Evolutionary conservation across 2,329 filamentous ascomycete species (phyloP), one percentile per base, ranked within the genome.

Genomic region (Verticillium albo-atrum): DNA sequence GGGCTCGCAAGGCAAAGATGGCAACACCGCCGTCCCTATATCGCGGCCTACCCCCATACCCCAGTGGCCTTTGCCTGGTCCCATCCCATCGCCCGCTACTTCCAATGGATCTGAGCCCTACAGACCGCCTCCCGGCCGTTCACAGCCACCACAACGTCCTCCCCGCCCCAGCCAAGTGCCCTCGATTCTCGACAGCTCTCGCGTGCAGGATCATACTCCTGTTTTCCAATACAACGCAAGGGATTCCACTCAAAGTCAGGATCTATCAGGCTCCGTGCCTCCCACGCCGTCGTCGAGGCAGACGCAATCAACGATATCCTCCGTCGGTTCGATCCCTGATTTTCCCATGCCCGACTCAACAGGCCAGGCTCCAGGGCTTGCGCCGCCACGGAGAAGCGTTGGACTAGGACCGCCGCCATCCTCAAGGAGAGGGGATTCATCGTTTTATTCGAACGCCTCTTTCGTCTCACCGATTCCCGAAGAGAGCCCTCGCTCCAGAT

Each of bases 401-500:
- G 82, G 76, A 55, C 70, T 87, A 14, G 85, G 85, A 3, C 85
- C 85, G 20, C 86, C 86, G 0, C 85, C 85, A 3, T 84, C 81
- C 14, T 78, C 84, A 3, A 79, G 86, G 65, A 77, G 85, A 64
- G 85, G 85, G 1, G 81, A 79, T 28, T 88, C 85, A 0, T 86
- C 85, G 0, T 88, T 87, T 61, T 88, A 89, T 66, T 89, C 88
- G 3, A 83, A 81, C 63, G 74, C 79, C 14, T 89, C 88, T 0
- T 88, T 82, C 61, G 88, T 92, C 27, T 89, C 89, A 0, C 89
- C 90, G 0, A 92, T 93, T 57, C 88, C 87, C 0, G 90, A 92
- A 71, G 89, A 92, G 68, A 84, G 81, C 63, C 80, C 83, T 0
- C 77, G 81, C 26, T 76, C 80, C 3, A 76, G 79, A 58, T 85